Percentiles rank a stretch among this genome's conserved stretches.
Conservation (phyloP, 164 flowering plant genomes). For the Vitis amurensis region DNA sequence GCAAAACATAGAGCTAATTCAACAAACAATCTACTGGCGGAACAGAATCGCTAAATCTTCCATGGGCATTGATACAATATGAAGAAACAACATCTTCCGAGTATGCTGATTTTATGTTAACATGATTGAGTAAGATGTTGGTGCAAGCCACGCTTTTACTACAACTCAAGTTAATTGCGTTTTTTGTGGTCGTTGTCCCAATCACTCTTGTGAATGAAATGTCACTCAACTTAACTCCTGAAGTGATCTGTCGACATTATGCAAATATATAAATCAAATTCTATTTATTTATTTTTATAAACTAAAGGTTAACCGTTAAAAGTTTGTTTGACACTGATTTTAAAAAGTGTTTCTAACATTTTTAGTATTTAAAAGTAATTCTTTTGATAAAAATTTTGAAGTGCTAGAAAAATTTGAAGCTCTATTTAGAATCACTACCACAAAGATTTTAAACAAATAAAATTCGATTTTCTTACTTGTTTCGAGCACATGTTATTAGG, state of each 20-base stretch:
- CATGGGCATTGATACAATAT: slow-evolving; percentile 34
- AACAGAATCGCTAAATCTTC: background rate
- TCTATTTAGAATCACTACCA: background rate
- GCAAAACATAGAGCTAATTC: background rate
- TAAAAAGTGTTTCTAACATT: no score
- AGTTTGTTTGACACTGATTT: no score
- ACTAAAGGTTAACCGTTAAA: no score
- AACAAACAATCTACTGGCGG: slow-evolving; percentile 1
- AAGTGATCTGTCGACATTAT: slow-evolving; percentile 3
- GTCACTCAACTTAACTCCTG: slow-evolving; percentile 32
- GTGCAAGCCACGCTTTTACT: slow-evolving; percentile 28
- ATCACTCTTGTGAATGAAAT: slow-evolving; percentile 14
- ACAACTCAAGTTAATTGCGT: slow-evolving; percentile 31
- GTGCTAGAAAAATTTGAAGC: background rate
- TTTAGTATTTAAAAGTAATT: no score
- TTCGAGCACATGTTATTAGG: background rate
- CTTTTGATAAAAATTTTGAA: no score
- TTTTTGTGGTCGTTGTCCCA: slow-evolving; percentile 24
- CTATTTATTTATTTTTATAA: no score
- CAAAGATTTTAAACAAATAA: background rate
- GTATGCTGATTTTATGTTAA: slow-evolving; percentile 22
- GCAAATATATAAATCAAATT: background rate
- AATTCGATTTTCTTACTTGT: background rate
- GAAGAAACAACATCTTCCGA: slow-evolving; percentile 6
- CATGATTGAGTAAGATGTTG: slow-evolving; percentile 19